Percentiles rank a stretch among this genome's conserved stretches.
Evolutionary conservation across 352 stramenopile genomes (phyloP).

Genomic region (Phytophthora sojae): DNA sequence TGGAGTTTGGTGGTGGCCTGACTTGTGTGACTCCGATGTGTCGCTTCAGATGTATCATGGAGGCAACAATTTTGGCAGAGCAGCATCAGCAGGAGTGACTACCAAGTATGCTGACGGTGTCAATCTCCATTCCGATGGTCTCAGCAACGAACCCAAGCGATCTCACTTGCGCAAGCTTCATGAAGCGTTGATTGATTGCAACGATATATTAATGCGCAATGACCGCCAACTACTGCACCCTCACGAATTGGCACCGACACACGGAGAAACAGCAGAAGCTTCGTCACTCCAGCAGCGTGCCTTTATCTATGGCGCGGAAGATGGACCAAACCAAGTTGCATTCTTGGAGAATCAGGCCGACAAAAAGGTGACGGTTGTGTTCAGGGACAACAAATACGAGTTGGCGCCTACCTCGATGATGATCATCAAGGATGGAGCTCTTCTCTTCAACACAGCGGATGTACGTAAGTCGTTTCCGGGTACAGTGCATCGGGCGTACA

Average conservation of each 20-base stretch:
- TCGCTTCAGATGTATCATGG: slow-evolving; percentile 73
- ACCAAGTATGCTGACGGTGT: slow-evolving; percentile 79
- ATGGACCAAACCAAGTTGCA: slow-evolving; percentile 35
- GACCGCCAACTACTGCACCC: slow-evolving; percentile 62
- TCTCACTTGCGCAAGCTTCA: slow-evolving; percentile 73
- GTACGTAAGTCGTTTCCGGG: slow-evolving; percentile 56
- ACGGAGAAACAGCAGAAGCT: slow-evolving; percentile 1
- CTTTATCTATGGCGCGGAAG: slow-evolving; percentile 54
- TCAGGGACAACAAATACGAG: slow-evolving; percentile 42
- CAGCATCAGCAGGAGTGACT: slow-evolving; percentile 65
- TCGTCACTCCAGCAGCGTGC: slow-evolving; percentile 46
- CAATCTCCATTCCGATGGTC: slow-evolving; percentile 68
- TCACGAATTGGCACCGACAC: slow-evolving; percentile 25
- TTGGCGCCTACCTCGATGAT: slow-evolving; percentile 54
- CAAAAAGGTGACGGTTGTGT: slow-evolving; percentile 41
- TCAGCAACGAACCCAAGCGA: slow-evolving; percentile 79
- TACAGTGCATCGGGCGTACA: slow-evolving; percentile 49
- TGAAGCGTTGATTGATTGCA: slow-evolving; percentile 61
- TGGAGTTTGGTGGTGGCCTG: not conserved
- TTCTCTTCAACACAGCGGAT: slow-evolving; percentile 70
- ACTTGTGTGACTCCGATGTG: not conserved
- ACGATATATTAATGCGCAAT: slow-evolving; percentile 55
- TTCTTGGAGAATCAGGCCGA: slow-evolving; percentile 68
- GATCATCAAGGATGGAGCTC: slow-evolving; percentile 47
- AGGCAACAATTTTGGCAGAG: slow-evolving; percentile 78